A percentile compares a stretch with the other conserved stretches of the same genome.
Conservation (phyloP, 495 filamentous ascomycete species). For the Oidiodendron maius region DNA sequence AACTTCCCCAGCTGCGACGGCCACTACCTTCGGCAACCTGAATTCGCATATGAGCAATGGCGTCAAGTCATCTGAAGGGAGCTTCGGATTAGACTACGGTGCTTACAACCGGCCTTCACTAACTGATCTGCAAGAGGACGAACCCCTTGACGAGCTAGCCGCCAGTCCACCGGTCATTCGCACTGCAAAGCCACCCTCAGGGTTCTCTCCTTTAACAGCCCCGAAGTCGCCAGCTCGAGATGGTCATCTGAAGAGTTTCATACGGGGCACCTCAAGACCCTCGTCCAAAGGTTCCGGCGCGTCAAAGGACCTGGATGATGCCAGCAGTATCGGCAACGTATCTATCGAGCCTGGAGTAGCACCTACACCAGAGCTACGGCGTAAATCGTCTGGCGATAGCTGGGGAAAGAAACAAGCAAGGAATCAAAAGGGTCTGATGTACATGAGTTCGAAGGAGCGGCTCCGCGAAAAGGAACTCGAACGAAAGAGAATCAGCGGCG, state of each 20-base stretch:
- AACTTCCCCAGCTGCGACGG: conserved; percentile 18
- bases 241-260: conserved; percentile 31
- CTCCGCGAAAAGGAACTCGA: conserved; percentile 47
- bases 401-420: conserved; percentile 48
- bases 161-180: conserved; percentile 78
- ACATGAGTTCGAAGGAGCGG: conserved; percentile 54
- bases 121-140: conserved; percentile 56
- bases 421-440: conserved; percentile 46
- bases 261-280: conserved; percentile 37
- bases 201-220: conserved; percentile 62
- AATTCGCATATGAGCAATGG: conserved; percentile 14
- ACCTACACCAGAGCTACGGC: conserved; percentile 33
- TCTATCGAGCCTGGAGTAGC: conserved; percentile 48
- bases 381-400: conserved; percentile 43
- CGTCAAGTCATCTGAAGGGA: conserved; percentile 35
- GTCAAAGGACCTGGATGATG: conserved; percentile 40
- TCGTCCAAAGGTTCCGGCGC: conserved; percentile 45
- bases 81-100: conserved; percentile 70
- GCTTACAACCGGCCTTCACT: conserved; percentile 46
- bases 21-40: conserved; percentile 10
- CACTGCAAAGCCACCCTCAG: conserved; percentile 77
- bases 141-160: conserved; percentile 50
- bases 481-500: conserved; percentile 38
- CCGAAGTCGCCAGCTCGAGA: conserved; percentile 42
- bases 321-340: conserved; percentile 53